Conservation (phyloP, 2,329 filamentous ascomycete species). For the Didymellaceae sp. region DNA sequence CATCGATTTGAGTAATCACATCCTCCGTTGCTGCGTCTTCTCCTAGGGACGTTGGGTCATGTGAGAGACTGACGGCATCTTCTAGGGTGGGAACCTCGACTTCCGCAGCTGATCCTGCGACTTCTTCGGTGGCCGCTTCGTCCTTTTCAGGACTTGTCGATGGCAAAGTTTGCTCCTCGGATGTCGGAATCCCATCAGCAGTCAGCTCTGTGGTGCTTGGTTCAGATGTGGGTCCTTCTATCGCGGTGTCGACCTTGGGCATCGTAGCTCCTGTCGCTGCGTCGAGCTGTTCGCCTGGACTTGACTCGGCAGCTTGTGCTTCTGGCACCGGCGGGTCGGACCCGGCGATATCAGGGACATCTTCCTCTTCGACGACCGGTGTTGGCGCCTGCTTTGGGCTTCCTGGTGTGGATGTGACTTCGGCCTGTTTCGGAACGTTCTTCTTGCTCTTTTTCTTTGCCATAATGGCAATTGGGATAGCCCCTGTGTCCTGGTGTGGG, state of each 20-base stretch:
- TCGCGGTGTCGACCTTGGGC: slow-evolving; percentile 25
- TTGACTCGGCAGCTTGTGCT: slow-evolving; percentile 25
- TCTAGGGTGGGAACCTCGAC: neutral
- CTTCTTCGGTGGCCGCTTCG: slow-evolving; percentile 10
- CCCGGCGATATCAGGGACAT: slow-evolving; percentile 25
- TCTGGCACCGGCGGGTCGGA: slow-evolving; percentile 26
- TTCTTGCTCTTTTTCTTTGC: slow-evolving; percentile 45
- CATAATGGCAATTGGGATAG: slow-evolving; percentile 33
- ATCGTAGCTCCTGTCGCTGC: slow-evolving; percentile 28
- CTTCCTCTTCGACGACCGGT: slow-evolving; percentile 30
- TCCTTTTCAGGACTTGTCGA: slow-evolving; percentile 13
- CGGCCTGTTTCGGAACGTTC: slow-evolving; percentile 36
- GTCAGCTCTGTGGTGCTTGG: slow-evolving; percentile 16
- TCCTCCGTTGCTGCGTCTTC: slow-evolving; percentile 4
- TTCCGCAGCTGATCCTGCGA: neutral
- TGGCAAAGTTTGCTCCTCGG: slow-evolving; percentile 13
- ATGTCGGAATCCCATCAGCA: slow-evolving; percentile 9
- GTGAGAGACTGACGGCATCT: neutral
- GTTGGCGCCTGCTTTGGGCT: slow-evolving; percentile 28
- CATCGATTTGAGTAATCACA: slow-evolving; percentile 1
- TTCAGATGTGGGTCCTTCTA: slow-evolving; percentile 29
- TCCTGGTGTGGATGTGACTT: slow-evolving; percentile 36
- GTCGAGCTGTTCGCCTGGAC: slow-evolving; percentile 23
- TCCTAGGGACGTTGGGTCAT: neutral
- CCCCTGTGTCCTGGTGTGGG: slow-evolving; percentile 30